Evolutionary conservation across 257 asterid species (phyloP).

Genomic region (Solanum chiquidenum): DNA sequence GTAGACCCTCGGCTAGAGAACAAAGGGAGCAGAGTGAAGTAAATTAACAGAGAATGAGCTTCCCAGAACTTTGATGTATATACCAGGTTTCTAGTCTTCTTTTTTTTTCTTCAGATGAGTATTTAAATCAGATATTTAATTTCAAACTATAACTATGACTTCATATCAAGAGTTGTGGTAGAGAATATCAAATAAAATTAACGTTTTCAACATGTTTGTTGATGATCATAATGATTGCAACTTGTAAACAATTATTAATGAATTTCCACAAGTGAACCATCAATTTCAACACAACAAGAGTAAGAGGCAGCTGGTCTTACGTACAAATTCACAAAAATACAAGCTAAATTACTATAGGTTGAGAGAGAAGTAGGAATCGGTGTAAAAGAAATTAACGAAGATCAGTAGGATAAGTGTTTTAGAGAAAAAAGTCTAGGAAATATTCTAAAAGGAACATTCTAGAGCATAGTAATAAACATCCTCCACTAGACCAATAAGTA

Average conservation of each 20-base stretch:
- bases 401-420: not conserved
- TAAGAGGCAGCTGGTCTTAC: not conserved
- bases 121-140: not conserved
- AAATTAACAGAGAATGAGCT: not conserved
- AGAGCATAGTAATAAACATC: not conserved
- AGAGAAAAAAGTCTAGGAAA: no score
- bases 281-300: not conserved
- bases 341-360: no score
- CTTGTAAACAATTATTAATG: not conserved
- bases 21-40: not conserved
- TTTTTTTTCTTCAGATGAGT: not conserved
- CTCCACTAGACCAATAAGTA: not conserved
- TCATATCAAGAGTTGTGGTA: not conserved
- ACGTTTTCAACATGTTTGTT: not conserved
- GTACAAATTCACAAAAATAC: not conserved
- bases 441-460: not conserved
- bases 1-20: not conserved
- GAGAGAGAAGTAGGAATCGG: not conserved
- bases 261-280: not conserved
- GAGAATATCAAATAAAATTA: not conserved
- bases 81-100: not conserved
- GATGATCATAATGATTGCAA: not conserved
- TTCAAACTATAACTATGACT: not conserved
- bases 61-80: not conserved
- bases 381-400: not conserved